phyloP scores from a whole-genome alignment of 1,284 basidiomycete genomes.

The Heterobasidion irregulare region DNA sequence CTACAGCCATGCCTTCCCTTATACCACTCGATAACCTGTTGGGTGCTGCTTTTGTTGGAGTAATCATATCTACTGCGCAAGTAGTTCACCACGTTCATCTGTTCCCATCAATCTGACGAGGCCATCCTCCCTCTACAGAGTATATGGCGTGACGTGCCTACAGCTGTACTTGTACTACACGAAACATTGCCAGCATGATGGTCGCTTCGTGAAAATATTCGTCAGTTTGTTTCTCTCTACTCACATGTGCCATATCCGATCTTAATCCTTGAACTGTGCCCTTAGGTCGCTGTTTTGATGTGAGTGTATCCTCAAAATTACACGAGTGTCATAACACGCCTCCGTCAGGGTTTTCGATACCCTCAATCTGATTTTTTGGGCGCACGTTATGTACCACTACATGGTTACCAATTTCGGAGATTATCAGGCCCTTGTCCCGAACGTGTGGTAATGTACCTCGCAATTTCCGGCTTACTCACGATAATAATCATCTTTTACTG shows the following conservation, averaged over 20 bases:
- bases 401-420: conserved; percentile 8
- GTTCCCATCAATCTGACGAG: neutral
- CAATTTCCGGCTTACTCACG: neutral
- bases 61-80: conserved; percentile 6
- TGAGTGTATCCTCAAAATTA: neutral
- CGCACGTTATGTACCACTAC: conserved; percentile 3
- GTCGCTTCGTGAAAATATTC: conserved; percentile 4
- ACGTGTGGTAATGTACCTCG: neutral
- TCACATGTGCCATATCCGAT: no score
- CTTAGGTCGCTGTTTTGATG: conserved; percentile 6
- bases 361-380: conserved; percentile 1
- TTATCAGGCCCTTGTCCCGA: conserved; percentile 1
- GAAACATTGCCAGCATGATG: conserved; percentile 3
- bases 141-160: conserved; percentile 8
- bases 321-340: neutral
- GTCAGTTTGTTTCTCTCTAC: neutral
- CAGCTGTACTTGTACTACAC: conserved; percentile 8
- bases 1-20: neutral
- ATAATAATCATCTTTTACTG: neutral
- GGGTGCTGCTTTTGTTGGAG: conserved; percentile 6
- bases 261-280: neutral
- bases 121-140: neutral
- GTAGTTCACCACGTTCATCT: neutral
- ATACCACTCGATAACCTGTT: conserved; percentile 4
- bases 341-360: conserved; percentile 2